Base-by-base conservation (phyloP, 768 basidiomycete species). In the Pholiota microspora region DNA sequence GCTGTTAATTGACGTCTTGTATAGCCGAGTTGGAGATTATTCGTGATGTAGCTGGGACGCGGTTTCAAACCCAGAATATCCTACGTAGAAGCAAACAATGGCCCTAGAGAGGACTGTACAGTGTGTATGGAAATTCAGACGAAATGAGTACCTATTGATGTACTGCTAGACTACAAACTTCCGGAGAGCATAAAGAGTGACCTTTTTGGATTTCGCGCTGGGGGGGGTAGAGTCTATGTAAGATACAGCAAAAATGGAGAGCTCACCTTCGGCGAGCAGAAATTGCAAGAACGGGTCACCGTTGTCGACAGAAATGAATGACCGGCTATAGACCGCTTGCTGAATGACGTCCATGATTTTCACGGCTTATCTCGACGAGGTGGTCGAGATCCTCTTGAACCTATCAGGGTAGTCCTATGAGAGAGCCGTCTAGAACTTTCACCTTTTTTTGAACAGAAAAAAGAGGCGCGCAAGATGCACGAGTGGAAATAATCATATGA, bases 201-300 rank as follows among this genome's bases (percentile, higher is more conserved):
- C n/a, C n/a, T n/a, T n/a, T n/a, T n/a, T n/a, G n/a, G n/a, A n/a
- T n/a, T n/a, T n/a, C n/a, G n/a, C n/a, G n/a, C n/a, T n/a, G n/a
- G n/a, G n/a, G n/a, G n/a, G n/a, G n/a, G n/a, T n/a, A n/a, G n/a
- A n/a, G n/a, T n/a, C n/a, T n/a, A n/a, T n/a, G n/a, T n/a, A n/a
- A n/a, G n/a, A n/a, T n/a, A n/a, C n/a, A 82, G 79, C 36, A 81
- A 80, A 42, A 82, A 83, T 49, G 79, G 79, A 5, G 68, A 70
- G n/a, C 60, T 83, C 36, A 71, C 76, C 0, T 71, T 71, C 51
- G 80, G 78, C 2, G 79, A 83, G 62, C 67, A 72, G 25, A 78
- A 79, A n/a, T n/a, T n/a, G n/a, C n/a, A 61, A 76, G 77, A 29
- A 48, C 24, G 80, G 82, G 61, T 82, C 71, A 44, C 71, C 76